Evolutionary conservation across 305 asterid species (phyloP).

Genomic region (Fraxinus ornus): DNA sequence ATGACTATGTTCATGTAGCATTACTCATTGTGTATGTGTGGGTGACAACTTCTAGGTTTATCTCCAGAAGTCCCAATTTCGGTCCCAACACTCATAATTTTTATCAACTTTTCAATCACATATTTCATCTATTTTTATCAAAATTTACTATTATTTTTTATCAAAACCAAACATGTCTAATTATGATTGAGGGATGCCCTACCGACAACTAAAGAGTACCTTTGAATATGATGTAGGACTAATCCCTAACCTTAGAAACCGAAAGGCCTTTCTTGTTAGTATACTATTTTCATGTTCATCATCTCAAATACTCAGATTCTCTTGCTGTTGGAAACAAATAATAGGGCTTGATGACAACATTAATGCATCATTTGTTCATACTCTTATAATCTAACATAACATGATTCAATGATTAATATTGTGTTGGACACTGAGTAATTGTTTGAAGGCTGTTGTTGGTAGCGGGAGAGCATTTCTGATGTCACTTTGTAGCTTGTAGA

Average conservation of each 20-base stretch:
- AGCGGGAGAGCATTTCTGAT: background rate
- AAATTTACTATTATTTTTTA: too few relatives aligned
- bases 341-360: background rate
- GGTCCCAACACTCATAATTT: background rate
- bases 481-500: background rate
- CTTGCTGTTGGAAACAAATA: background rate
- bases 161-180: background rate
- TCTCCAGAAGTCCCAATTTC: too few relatives aligned
- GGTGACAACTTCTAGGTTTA: background rate
- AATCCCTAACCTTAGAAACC: constrained; percentile 21
- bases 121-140: too few relatives aligned
- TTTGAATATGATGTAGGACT: background rate
- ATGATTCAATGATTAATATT: background rate
- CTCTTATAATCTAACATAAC: background rate
- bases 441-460: background rate
- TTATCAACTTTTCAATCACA: too few relatives aligned
- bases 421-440: background rate
- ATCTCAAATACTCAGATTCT: background rate
- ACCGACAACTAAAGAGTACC: constrained; percentile 18
- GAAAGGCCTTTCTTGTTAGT: background rate
- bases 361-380: background rate
- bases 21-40: background rate
- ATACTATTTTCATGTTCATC: background rate
- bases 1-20: too few relatives aligned
- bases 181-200: constrained; percentile 16